A percentile compares a stretch with the other conserved stretches of the same genome.
Evolutionary conservation across 495 filamentous ascomycete genomes (phyloP).

Genomic region (Opeltia flavorubescens): DNA sequence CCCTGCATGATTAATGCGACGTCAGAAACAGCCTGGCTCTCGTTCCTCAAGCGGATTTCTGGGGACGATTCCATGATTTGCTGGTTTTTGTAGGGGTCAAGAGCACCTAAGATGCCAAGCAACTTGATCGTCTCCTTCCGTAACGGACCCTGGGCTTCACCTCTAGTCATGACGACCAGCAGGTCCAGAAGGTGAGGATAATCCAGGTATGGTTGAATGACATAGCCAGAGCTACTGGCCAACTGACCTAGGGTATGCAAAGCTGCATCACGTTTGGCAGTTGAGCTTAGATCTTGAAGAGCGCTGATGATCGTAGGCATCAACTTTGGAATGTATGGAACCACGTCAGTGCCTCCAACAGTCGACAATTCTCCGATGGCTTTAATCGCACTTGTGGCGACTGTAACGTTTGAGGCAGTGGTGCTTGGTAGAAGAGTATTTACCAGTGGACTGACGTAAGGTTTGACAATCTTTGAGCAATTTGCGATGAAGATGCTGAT

Average conservation of each 20-base stretch:
- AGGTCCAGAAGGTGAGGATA: conserved; percentile 87
- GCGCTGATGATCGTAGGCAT: conserved; percentile 93
- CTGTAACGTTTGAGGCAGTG: conserved; percentile 63
- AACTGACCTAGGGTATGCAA: conserved; percentile 83
- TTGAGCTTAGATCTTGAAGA: conserved; percentile 81
- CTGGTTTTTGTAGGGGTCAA: conserved; percentile 94
- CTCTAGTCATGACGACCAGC: conserved; percentile 84
- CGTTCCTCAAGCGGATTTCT: conserved; percentile 36
- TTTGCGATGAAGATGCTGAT: conserved; percentile 86
- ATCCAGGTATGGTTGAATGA: conserved; percentile 90
- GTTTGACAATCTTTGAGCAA: conserved; percentile 78
- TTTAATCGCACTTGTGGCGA: conserved; percentile 83
- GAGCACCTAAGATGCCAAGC: conserved; percentile 86
- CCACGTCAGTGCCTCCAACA: conserved; percentile 85
- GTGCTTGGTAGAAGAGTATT: conserved; percentile 81
- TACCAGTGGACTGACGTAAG: conserved; percentile 91
- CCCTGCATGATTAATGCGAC: conserved; percentile 96
- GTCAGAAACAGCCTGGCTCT: conserved; percentile 62
- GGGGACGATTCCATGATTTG: conserved; percentile 35
- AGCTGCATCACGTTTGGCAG: conserved; percentile 77
- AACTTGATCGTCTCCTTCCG: conserved; percentile 91
- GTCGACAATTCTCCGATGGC: conserved; percentile 87
- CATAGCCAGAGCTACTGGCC: conserved; percentile 89
- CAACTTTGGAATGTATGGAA: conserved; percentile 67
- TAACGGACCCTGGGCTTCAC: conserved; percentile 67